Base-by-base conservation (phyloP, 169 alveolate genomes). In the Plasmodium ovale region DNA sequence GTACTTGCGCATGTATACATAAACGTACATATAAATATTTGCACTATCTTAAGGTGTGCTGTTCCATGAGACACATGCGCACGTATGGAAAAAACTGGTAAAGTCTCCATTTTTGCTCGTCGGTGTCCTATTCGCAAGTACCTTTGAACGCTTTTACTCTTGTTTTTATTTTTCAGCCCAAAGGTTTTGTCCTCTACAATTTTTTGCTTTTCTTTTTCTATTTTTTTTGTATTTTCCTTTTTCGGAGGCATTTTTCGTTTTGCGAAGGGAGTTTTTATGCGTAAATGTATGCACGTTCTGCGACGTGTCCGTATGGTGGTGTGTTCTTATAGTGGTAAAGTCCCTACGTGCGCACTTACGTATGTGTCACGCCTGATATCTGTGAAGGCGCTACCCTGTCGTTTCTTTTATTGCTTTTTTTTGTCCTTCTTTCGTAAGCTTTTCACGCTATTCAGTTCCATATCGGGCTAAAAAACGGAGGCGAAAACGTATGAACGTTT, bases 131-230 rank as follows among this genome's bases (percentile, higher is more conserved):
- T 85, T 85, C 16, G 92, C 79, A 60, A 68, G 77, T 95, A 98
- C 97, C 98, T 98, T 93, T 99, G 99, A 3, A 98, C 99, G 39
- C 98, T 92, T 69, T 97, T 97, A 44, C 98, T 94, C 92, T 99
- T 99, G 91, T 98, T 97, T 93, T 99, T 99, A 94, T 99, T 99
- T 92, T 99, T 99, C 29, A 98, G 92, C 49, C 99, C 99, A 93
- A 99, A 99, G 1, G 99, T 99, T 92, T 97, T 98, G 93, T 99
- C 99, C 91, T 99, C 99, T 44, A 98, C 97, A 92, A 99, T 93
- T 93, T 98, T 99, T 93, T 98, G 99, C 70, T 98, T 97, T 92
- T 96, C 97, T 94, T 98, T 99, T 87, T 97, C 97, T 82, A 97
- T 97, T 93, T 97, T 98, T 88, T 94, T 96, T 67, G 94, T 97